Conservation (phyloP, 2,329 filamentous ascomycete species). For the Alternaria longipes region DNA sequence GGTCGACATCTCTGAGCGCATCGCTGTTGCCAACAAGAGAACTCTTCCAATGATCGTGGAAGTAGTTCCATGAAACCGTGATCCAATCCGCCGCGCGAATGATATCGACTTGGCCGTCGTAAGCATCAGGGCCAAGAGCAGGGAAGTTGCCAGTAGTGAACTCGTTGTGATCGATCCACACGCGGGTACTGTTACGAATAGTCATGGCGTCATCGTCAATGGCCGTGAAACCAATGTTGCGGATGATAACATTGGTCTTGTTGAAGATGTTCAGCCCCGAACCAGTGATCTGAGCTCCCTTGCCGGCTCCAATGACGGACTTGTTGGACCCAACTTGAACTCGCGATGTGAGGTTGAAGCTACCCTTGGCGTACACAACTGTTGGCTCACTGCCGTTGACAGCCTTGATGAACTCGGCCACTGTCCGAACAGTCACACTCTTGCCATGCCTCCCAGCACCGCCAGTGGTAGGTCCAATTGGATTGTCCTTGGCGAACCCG, state of each 20-base stretch:
- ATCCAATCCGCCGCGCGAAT: conserved; percentile 71
- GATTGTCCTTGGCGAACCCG: conserved; percentile 48
- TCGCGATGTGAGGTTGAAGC: conserved; percentile 54
- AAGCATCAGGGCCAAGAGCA: conserved; percentile 70
- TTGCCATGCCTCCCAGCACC: conserved; percentile 40
- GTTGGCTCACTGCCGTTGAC: conserved; percentile 36
- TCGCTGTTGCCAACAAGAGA: conserved; percentile 68
- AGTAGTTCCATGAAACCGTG: conserved; percentile 63
- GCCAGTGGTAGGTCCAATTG: conserved; percentile 45
- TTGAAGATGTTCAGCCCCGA: conserved; percentile 64
- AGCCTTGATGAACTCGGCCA: conserved; percentile 39
- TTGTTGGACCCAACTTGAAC: conserved; percentile 59
- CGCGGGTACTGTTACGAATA: conserved; percentile 66
- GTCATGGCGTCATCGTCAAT: conserved; percentile 69
- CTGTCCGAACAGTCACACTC: conserved; percentile 41
- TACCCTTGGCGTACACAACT: conserved; percentile 57
- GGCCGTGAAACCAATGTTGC: conserved; percentile 68
- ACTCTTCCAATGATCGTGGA: conserved; percentile 70
- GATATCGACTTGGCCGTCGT: conserved; percentile 72
- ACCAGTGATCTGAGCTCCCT: conserved; percentile 54
- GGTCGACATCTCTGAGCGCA: conserved; percentile 65
- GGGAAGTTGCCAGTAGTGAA: conserved; percentile 65
- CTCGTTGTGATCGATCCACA: conserved; percentile 73
- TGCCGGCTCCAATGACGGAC: conserved; percentile 50
- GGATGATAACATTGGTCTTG: conserved; percentile 68